Percentiles rank a stretch among this genome's conserved stretches.
Evolutionary conservation across 2,329 filamentous ascomycete genomes (phyloP).

Genomic region (Escovopsis sp.): DNA sequence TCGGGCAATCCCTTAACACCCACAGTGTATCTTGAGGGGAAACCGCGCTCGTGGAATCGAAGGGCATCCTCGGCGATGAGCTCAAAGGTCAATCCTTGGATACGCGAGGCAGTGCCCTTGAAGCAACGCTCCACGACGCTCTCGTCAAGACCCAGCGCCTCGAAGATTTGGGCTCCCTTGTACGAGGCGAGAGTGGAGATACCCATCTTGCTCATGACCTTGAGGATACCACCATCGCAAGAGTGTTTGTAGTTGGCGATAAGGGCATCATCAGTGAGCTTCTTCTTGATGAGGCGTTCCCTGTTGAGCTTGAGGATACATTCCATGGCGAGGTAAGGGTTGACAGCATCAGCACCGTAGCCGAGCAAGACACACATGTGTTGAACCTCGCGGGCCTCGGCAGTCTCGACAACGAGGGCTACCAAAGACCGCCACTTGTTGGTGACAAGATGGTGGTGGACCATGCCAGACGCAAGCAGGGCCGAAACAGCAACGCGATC

Average conservation of each 20-base stretch:
- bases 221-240: slow-evolving; percentile 88
- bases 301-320: slow-evolving; percentile 95
- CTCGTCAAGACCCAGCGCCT: slow-evolving; percentile 87
- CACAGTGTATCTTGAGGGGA: slow-evolving; percentile 63
- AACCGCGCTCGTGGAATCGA: slow-evolving; percentile 88
- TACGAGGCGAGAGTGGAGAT: slow-evolving; percentile 93
- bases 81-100: slow-evolving; percentile 87
- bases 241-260: slow-evolving; percentile 96
- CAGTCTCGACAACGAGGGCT: slow-evolving; percentile 80
- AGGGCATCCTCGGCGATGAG: slow-evolving; percentile 89
- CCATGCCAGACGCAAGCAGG: slow-evolving; percentile 77
- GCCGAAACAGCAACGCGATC: slow-evolving; percentile 78
- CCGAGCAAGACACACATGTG: slow-evolving; percentile 98
- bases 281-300: slow-evolving; percentile 84
- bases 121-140: slow-evolving; percentile 89
- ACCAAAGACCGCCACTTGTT: slow-evolving; percentile 91
- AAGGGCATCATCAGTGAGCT: slow-evolving; percentile 64
- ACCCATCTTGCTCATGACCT: slow-evolving; percentile 99
- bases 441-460: slow-evolving; percentile 87
- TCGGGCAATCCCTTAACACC: slow-evolving; percentile 70
- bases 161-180: slow-evolving; percentile 96
- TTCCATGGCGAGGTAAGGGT: slow-evolving; percentile 90
- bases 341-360: slow-evolving; percentile 87
- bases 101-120: slow-evolving; percentile 82
- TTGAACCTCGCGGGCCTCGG: slow-evolving; percentile 90